phyloP scores from a whole-genome alignment of 345 rosid species.

The Pseudoturritis turrita region DNA sequence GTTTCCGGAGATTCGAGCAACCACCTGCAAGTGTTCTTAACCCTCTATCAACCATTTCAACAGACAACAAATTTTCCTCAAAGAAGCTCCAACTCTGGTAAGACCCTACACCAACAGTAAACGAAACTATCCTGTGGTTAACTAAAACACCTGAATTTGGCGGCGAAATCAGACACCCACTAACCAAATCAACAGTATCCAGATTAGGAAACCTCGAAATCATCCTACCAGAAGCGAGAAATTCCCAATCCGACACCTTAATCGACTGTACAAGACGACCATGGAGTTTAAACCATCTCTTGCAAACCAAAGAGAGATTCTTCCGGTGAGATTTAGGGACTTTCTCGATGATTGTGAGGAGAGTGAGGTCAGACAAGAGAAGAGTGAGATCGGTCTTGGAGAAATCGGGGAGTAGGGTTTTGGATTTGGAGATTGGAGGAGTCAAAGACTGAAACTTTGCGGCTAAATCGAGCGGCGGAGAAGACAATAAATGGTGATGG shows the following conservation, averaged over 20 bases:
- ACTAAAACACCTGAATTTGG: conserved; percentile 55
- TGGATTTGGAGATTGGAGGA: conserved; percentile 35
- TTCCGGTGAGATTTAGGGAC: conserved; percentile 53
- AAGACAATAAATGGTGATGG: conserved; percentile 23
- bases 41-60: conserved; percentile 60
- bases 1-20: conserved; percentile 67
- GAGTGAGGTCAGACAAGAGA: conserved; percentile 63
- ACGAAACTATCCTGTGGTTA: conserved; percentile 40
- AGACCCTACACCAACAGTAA: conserved; percentile 43
- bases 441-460: conserved; percentile 52
- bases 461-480: conserved; percentile 45
- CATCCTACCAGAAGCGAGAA: conserved; percentile 62
- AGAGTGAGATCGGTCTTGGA: conserved; percentile 56
- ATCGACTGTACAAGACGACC: conserved; percentile 67
- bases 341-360: conserved; percentile 56
- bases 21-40: conserved; percentile 46
- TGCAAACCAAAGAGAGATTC: conserved; percentile 67
- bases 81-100: conserved; percentile 26
- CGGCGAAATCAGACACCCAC: conserved; percentile 48
- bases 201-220: conserved; percentile 67
- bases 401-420: conserved; percentile 47
- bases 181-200: conserved; percentile 51
- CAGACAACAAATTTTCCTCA: conserved; percentile 59
- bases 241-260: conserved; percentile 65
- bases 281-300: conserved; percentile 77